Conservation (phyloP, 768 basidiomycete genomes). For the Rhodotorula paludigena region DNA sequence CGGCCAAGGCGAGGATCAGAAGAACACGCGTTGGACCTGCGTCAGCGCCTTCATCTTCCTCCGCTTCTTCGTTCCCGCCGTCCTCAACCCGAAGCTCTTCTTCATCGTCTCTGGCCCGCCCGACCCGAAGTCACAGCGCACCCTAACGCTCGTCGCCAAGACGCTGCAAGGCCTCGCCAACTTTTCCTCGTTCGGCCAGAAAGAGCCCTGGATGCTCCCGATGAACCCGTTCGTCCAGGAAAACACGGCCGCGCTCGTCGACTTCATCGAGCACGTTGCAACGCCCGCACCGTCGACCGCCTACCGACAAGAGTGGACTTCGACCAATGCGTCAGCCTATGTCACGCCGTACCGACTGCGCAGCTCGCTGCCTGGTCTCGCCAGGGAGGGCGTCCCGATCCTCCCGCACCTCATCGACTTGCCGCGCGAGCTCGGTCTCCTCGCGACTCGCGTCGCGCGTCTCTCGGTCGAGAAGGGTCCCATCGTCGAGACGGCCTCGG, state of each 20-base stretch:
- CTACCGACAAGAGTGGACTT: conserved; percentile 35
- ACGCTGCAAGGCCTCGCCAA: conserved; percentile 86
- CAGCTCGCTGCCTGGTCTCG: conserved; percentile 32
- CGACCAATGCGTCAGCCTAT: conserved; percentile 32
- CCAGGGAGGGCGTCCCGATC: conserved; percentile 57
- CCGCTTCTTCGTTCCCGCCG: conserved; percentile 81
- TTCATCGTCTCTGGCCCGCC: conserved; percentile 57
- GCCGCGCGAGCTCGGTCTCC: conserved; percentile 68
- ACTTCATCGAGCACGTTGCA: conserved; percentile 54
- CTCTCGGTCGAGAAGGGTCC: conserved; percentile 58
- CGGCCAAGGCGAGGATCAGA: conserved; percentile 18
- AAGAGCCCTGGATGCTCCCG: conserved; percentile 75
- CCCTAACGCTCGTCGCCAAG: conserved; percentile 77
- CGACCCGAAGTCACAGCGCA: conserved; percentile 55
- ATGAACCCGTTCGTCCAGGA: conserved; percentile 67
- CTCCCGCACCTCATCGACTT: conserved; percentile 73
- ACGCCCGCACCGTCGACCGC: conserved; percentile 20
- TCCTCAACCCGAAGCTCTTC: conserved; percentile 80
- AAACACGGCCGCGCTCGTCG: conserved; percentile 65
- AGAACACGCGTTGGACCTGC: conserved; percentile 63
- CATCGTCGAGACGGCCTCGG: conserved; percentile 49
- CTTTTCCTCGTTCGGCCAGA: conserved; percentile 51
- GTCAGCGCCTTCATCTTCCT: conserved; percentile 86
- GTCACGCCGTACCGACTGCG: conserved; percentile 29
- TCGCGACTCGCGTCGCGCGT: conserved; percentile 71